Evolutionary conservation across 345 rosid species (phyloP).

Genomic region (Passiflora organensis): DNA sequence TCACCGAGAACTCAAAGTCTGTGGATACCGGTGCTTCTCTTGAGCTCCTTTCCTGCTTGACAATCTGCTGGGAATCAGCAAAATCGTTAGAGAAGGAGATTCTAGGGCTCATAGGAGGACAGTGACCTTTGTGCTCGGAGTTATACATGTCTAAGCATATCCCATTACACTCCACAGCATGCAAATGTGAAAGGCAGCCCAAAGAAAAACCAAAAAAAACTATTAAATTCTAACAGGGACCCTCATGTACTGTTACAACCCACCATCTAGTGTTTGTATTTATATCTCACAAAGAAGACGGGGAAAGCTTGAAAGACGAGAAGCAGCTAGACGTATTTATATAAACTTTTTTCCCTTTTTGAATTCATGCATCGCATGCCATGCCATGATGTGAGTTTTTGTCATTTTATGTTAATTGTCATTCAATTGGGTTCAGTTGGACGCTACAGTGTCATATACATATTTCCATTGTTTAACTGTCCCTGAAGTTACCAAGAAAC

Average conservation of each 20-base stretch:
- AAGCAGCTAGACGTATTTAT: background rate
- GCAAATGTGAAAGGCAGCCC: background rate
- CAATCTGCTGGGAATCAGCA: conserved; percentile 49
- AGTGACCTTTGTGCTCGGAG: conserved; percentile 48
- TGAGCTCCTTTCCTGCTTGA: conserved; percentile 38
- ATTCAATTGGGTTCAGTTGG: conserved; percentile 31
- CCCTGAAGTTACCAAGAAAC: conserved; percentile 31
- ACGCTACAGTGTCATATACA: background rate
- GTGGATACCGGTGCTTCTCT: conserved; percentile 45
- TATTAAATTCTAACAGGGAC: conserved; percentile 33
- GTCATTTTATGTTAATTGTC: conserved; percentile 38
- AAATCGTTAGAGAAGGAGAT: conserved; percentile 89
- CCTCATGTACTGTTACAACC: conserved; percentile 37
- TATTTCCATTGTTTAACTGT: conserved; percentile 16
- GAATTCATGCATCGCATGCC: background rate
- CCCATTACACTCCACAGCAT: conserved; percentile 38
- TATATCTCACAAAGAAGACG: conserved; percentile 32
- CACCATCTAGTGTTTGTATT: conserved; percentile 42
- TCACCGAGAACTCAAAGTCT: conserved; percentile 87
- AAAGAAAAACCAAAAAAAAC: conserved; percentile 4
- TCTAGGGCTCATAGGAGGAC: conserved; percentile 67
- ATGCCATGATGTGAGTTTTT: conserved; percentile 40
- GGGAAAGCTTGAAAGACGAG: conserved; percentile 10
- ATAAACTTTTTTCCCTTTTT: background rate
- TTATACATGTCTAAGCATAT: conserved; percentile 80